Percentiles rank a stretch among this genome's conserved stretches.
Evolutionary conservation across 768 basidiomycete species (phyloP).

Genomic region (Suillus placidus): DNA sequence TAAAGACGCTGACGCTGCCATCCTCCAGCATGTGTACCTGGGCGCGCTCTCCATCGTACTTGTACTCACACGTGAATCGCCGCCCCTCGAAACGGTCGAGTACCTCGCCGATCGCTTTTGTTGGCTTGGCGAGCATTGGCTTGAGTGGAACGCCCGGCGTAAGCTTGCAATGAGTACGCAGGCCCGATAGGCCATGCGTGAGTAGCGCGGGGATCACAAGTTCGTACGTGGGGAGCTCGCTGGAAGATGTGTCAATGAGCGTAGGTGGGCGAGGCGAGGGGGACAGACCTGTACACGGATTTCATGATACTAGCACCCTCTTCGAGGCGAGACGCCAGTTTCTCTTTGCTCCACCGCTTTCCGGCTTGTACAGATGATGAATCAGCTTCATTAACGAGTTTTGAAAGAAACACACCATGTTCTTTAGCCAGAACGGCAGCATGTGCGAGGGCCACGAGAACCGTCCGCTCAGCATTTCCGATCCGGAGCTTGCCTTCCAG

Average conservation of each 20-base stretch:
- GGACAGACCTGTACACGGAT: conserved; percentile 83
- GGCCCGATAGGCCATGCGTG: conserved; percentile 68
- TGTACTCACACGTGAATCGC: conserved; percentile 98
- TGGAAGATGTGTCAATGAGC: conserved; percentile 33
- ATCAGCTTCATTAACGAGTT: background rate
- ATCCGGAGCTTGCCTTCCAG: conserved; percentile 97
- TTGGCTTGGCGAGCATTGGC: conserved; percentile 99
- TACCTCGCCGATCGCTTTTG: conserved; percentile 97
- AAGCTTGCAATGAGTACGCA: conserved; percentile 80
- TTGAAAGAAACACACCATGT: conserved; percentile 40
- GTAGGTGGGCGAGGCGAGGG: background rate
- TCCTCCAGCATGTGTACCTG: conserved; percentile 88
- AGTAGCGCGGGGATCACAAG: conserved; percentile 89
- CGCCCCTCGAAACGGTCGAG: conserved; percentile 96
- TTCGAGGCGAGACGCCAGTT: conserved; percentile 72
- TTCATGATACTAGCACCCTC: conserved; percentile 80
- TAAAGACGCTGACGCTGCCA: conserved; percentile 89
- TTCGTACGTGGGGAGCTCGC: conserved; percentile 93
- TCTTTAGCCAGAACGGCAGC: conserved; percentile 83
- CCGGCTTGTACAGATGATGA: conserved; percentile 45
- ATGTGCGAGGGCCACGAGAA: conserved; percentile 93
- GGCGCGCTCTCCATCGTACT: conserved; percentile 98
- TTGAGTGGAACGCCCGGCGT: conserved; percentile 97
- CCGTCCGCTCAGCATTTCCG: conserved; percentile 93
- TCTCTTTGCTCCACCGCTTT: conserved; percentile 77